Evolutionary conservation across 305 asterid genomes (phyloP).

Genomic region (Solanum hybrid): DNA sequence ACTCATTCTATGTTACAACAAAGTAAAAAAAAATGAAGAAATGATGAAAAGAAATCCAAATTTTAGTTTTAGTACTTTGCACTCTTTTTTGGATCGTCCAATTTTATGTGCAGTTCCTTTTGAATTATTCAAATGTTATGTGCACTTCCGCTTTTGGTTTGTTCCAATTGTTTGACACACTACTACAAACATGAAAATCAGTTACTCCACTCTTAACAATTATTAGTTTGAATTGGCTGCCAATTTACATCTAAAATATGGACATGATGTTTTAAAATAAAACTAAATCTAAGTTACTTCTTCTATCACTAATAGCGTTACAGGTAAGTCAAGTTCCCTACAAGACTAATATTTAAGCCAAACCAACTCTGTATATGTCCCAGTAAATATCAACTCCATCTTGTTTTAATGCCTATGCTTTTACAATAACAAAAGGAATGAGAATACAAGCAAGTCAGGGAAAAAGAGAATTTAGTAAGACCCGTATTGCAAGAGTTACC

Average conservation of each 20-base stretch:
- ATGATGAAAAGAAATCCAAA: background rate
- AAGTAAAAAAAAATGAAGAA: background rate
- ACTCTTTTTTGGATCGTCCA: background rate
- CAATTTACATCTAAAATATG: background rate
- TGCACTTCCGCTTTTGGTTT: background rate
- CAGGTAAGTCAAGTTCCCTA: background rate
- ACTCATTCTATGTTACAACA: background rate
- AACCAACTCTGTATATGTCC: background rate
- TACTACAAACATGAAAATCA: background rate
- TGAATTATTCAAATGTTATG: background rate
- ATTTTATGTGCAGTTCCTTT: background rate
- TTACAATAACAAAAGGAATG: background rate
- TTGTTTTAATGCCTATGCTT: background rate
- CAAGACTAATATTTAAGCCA: background rate
- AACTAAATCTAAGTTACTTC: background rate
- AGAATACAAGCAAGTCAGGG: background rate
- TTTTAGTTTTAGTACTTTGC: background rate
- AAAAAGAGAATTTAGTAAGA: background rate
- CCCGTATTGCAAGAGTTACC: conserved; percentile 17
- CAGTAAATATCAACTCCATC: background rate
- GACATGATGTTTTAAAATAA: background rate
- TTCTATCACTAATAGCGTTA: background rate
- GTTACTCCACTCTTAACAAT: background rate
- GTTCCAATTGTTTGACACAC: background rate
- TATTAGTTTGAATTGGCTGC: background rate